Conservation (phyloP, 176 grass and related monocot species). For the Aegilops speltoides region DNA sequence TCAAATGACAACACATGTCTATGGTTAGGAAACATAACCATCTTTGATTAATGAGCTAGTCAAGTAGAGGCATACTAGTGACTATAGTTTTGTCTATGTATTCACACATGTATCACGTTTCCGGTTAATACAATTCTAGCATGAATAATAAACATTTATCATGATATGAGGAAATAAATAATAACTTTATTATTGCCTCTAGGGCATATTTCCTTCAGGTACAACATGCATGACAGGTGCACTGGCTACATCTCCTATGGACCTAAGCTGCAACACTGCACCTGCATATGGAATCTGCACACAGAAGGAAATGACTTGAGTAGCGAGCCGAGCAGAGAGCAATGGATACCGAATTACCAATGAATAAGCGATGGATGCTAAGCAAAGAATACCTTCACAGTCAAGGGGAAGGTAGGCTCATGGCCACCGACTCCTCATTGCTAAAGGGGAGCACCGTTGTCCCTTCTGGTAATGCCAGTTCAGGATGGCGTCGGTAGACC, state of each 20-base stretch:
- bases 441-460: constrained; percentile 48
- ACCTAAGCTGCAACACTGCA: not conserved
- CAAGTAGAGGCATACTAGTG: no score
- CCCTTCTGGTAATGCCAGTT: constrained; percentile 45
- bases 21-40: no score
- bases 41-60: no score
- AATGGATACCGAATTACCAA: not conserved
- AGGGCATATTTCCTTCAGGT: no score
- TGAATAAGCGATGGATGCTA: not conserved
- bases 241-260: not conserved
- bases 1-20: no score
- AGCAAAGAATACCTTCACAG: constrained; percentile 41
- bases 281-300: not conserved
- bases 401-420: constrained; percentile 40
- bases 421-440: constrained; percentile 53
- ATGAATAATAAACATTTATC: no score
- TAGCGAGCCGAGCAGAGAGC: not conserved
- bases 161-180: no score
- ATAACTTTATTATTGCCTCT: no score
- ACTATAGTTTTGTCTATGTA: no score
- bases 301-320: constrained; percentile 2
- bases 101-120: no score
- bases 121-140: no score
- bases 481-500: constrained; percentile 41
- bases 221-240: not conserved